phyloP scores from a whole-genome alignment of 495 filamentous ascomycete genomes.

The Lasiosphaeria hispida region DNA sequence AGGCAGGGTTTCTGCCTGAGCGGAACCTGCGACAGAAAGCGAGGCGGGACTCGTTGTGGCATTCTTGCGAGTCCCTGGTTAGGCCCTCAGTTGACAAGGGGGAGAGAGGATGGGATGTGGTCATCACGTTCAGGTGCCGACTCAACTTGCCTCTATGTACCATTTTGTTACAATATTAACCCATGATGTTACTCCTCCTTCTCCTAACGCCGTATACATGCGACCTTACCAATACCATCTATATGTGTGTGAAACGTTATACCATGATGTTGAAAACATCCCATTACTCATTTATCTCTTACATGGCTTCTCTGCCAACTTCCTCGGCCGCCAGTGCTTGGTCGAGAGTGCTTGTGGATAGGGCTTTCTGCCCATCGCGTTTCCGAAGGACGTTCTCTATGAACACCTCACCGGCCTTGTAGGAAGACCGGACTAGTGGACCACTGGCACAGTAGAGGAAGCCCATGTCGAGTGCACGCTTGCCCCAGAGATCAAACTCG shows the following conservation, averaged over 20 bases:
- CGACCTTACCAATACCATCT: constrained; percentile 5
- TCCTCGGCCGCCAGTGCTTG: constrained; percentile 26
- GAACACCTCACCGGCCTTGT: constrained; percentile 97
- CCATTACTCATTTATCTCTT: constrained; percentile 5
- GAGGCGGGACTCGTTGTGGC: too few species aligned
- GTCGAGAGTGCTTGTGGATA: constrained; percentile 20
- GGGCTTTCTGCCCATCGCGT: constrained; percentile 54
- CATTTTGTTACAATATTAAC: constrained; percentile 29
- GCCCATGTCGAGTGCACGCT: constrained; percentile 88
- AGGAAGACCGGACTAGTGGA: constrained; percentile 86
- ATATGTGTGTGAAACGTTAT: background rate
- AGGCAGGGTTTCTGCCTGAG: too few species aligned
- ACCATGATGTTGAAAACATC: constrained; percentile 9
- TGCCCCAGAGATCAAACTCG: constrained; percentile 84
- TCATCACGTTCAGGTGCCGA: background rate
- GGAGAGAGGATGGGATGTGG: background rate
- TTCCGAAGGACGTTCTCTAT: constrained; percentile 98
- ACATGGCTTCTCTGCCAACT: constrained; percentile 17
- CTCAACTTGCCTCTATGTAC: constrained; percentile 15
- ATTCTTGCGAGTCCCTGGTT: too few species aligned
- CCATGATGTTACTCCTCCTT: background rate
- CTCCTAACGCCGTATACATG: constrained; percentile 15
- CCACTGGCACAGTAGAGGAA: constrained; percentile 96
- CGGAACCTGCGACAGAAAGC: too few species aligned
- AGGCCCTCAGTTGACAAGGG: background rate